Percentiles rank a stretch among this genome's conserved stretches.
Evolutionary conservation across 176 grass and related monocot species (phyloP).

Genomic region (Puccinellia tenuiflora): DNA sequence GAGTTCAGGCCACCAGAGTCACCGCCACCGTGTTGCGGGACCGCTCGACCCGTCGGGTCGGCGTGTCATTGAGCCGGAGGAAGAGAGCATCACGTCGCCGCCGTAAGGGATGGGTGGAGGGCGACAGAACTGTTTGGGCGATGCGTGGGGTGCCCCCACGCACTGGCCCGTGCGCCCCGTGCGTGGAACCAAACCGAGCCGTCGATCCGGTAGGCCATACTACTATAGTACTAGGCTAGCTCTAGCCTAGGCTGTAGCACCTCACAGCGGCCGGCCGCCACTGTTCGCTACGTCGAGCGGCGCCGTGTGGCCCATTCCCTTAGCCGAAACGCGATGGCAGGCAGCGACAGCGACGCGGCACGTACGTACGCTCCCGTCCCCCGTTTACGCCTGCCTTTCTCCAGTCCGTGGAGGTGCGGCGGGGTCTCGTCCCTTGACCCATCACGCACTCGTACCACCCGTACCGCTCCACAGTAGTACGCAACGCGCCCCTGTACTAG

Average conservation of each 20-base stretch:
- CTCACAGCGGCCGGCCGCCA: neutral
- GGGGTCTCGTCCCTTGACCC: neutral
- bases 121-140: neutral
- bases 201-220: neutral
- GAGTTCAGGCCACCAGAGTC: neutral
- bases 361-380: neutral
- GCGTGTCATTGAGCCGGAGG: neutral
- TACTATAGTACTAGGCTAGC: neutral
- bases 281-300: neutral
- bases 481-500: neutral
- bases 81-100: neutral
- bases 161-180: constrained; percentile 26
- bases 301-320: neutral
- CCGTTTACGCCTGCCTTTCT: neutral
- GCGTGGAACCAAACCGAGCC: neutral
- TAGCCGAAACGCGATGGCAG: constrained; percentile 26
- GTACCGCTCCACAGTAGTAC: neutral
- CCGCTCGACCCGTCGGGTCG: rapidly evolving
- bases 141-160: neutral
- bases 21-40: neutral
- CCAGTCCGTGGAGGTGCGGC: neutral
- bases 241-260: neutral
- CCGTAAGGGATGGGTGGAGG: neutral
- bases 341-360: neutral
- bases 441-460: neutral